Evolutionary conservation across 148 eudicot genomes (phyloP).

Genomic region (Fagopyrum tataricum): DNA sequence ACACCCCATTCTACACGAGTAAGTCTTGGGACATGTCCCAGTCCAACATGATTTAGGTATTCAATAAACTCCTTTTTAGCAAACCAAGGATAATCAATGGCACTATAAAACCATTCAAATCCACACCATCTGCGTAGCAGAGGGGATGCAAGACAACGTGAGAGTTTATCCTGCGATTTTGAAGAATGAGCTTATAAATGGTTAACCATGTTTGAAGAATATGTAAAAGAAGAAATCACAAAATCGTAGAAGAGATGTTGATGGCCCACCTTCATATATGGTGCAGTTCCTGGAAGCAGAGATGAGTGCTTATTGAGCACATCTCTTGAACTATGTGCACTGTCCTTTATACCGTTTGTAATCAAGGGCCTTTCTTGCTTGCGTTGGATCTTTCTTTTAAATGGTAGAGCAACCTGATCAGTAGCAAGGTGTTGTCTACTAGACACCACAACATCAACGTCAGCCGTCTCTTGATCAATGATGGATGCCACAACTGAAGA

Average conservation of each 20-base stretch:
- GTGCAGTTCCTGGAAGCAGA: slow-evolving; percentile 15
- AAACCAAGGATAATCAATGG: slow-evolving; percentile 49
- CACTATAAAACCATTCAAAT: slow-evolving; percentile 48
- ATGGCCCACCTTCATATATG: slow-evolving; percentile 20
- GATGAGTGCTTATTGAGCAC: slow-evolving; percentile 14
- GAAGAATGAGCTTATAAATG: not conserved
- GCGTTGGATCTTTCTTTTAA: slow-evolving; percentile 21
- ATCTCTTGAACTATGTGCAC: not conserved
- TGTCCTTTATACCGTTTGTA: slow-evolving; percentile 16
- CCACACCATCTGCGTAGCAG: slow-evolving; percentile 37
- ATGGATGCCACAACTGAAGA: slow-evolving; percentile 29
- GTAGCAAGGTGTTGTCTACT: slow-evolving; percentile 17
- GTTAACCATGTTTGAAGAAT: not conserved
- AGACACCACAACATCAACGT: slow-evolving; percentile 26
- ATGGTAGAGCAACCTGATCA: slow-evolving; percentile 14
- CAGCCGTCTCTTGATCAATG: slow-evolving; percentile 16
- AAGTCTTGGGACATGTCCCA: slow-evolving; percentile 39
- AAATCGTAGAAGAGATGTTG: not conserved
- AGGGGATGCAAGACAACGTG: slow-evolving; percentile 22
- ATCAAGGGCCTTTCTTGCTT: slow-evolving; percentile 20
- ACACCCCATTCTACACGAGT: slow-evolving; percentile 46
- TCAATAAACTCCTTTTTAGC: slow-evolving; percentile 36
- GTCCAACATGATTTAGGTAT: slow-evolving; percentile 38
- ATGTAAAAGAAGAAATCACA: not conserved
- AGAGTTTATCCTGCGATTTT: slow-evolving; percentile 26